Conservation (phyloP, 2,329 filamentous ascomycete species). For the Pseudogymnoascus destructans region DNA sequence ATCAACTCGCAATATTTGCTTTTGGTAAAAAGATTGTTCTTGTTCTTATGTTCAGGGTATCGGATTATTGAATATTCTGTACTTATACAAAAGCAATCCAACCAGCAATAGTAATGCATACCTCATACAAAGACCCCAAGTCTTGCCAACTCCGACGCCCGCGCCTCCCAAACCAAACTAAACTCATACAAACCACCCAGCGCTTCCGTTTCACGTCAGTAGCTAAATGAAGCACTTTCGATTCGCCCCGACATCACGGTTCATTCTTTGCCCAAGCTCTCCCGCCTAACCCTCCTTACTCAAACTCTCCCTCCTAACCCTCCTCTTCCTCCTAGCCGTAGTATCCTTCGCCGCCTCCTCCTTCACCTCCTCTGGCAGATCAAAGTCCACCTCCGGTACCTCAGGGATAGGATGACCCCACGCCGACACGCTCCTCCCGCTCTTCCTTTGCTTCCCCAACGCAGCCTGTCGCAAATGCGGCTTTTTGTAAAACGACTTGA, state of each 20-base stretch:
- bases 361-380: constrained; percentile 45
- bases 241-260: constrained; percentile 18
- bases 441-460: constrained; percentile 51
- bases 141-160: constrained; percentile 14
- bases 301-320: constrained; percentile 19
- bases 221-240: constrained; percentile 28
- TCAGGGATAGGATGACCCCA: constrained; percentile 78
- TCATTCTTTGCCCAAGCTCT: constrained; percentile 16
- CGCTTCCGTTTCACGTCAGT: constrained; percentile 3
- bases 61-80: not conserved
- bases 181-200: not conserved
- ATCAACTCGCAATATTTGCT: not conserved
- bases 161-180: not conserved
- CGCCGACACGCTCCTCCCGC: constrained; percentile 56
- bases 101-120: constrained; percentile 4
- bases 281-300: constrained; percentile 30
- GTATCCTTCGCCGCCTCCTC: constrained; percentile 39
- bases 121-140: constrained; percentile 9
- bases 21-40: not conserved
- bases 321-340: constrained; percentile 49
- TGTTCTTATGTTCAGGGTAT: constrained; percentile 6
- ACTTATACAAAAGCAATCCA: constrained; percentile 1
- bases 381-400: constrained; percentile 55
- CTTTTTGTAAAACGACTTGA: constrained; percentile 73
- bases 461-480: constrained; percentile 64